A percentile compares a stretch with the other conserved stretches of the same genome.
Evolutionary conservation across 169 alveolate species (phyloP).

Genomic region (Plasmodium vivax): DNA sequence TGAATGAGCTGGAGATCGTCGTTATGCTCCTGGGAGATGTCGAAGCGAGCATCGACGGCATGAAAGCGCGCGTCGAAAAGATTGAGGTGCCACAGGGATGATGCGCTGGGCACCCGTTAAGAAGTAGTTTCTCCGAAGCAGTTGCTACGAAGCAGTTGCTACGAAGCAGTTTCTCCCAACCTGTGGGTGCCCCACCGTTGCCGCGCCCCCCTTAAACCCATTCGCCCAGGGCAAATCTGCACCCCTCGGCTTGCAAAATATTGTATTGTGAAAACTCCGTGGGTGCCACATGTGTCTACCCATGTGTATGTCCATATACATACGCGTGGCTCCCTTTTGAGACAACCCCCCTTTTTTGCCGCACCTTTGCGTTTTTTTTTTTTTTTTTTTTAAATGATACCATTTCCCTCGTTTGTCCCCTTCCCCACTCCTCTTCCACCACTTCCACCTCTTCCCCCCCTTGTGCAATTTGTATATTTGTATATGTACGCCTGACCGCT

Average conservation of each 20-base stretch:
- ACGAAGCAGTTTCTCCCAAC: neutral
- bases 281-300: neutral
- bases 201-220: neutral
- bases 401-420: neutral
- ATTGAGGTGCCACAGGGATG: neutral
- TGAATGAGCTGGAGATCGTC: neutral
- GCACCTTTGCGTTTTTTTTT: neutral
- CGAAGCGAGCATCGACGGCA: neutral
- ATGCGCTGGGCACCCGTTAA: neutral
- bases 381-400: neutral
- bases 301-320: neutral
- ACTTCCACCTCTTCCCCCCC: neutral
- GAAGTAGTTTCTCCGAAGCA: neutral
- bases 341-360: neutral
- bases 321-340: neutral
- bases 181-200: neutral
- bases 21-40: neutral
- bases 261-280: neutral
- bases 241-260: neutral
- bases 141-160: too few species aligned
- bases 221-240: neutral
- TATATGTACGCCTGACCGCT: neutral
- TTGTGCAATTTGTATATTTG: neutral
- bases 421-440: too few species aligned
- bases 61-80: neutral